Percentiles rank a stretch among this genome's conserved stretches.
Conservation (phyloP, 768 basidiomycete genomes). For the Collybiopsis confluens region DNA sequence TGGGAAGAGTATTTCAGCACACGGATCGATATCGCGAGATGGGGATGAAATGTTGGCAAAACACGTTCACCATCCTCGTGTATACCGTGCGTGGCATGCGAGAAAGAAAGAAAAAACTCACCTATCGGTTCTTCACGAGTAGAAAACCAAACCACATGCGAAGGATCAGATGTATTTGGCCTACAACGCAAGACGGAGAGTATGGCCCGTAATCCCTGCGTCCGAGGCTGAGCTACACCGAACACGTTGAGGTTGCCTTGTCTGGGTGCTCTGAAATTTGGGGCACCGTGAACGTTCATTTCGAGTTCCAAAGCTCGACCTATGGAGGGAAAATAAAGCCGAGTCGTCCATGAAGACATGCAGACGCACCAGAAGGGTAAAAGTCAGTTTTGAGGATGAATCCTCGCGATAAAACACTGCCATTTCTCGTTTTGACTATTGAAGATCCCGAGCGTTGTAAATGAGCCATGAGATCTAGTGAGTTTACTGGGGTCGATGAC, state of each 20-base stretch:
- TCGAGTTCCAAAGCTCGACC: conserved; percentile 89
- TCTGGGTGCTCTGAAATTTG: conserved; percentile 87
- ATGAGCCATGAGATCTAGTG: conserved; percentile 58
- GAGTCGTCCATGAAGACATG: background rate
- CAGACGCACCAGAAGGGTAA: conserved; percentile 64
- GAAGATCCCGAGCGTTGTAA: conserved; percentile 65
- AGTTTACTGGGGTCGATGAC: conserved; percentile 11
- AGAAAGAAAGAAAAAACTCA: conserved; percentile 31
- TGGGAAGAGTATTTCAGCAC: conserved; percentile 23
- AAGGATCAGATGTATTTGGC: conserved; percentile 56
- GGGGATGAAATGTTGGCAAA: too few species aligned
- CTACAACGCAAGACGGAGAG: conserved; percentile 78
- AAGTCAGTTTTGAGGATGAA: conserved; percentile 95
- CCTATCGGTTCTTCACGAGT: conserved; percentile 95
- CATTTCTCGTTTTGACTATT: conserved; percentile 77
- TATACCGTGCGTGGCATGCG: too few species aligned
- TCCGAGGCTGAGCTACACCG: conserved; percentile 92
- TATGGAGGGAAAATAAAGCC: conserved; percentile 22
- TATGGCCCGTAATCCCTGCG: conserved; percentile 87
- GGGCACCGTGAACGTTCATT: conserved; percentile 89
- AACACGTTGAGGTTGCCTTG: conserved; percentile 84
- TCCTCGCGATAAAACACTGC: conserved; percentile 81
- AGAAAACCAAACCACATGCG: conserved; percentile 91
- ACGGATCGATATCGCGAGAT: background rate
- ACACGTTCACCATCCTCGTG: background rate